Evolutionary conservation across 352 stramenopile species (phyloP).

Genomic region (Globisporangium camurandrum): DNA sequence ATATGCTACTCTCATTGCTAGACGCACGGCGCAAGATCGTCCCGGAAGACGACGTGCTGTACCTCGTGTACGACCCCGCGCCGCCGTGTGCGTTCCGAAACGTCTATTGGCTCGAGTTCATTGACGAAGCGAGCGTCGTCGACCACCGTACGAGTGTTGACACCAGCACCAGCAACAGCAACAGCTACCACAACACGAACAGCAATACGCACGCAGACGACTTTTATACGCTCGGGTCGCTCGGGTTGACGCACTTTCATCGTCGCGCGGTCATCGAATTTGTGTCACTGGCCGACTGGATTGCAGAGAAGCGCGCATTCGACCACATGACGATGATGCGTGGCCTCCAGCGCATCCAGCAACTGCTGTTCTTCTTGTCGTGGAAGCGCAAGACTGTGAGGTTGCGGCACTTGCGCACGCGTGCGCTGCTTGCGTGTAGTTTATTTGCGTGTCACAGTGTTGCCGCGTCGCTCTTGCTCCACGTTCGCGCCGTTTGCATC

Average conservation of each 20-base stretch:
- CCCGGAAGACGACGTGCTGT: constrained; percentile 51
- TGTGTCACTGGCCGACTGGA: constrained; percentile 37
- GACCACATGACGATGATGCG: constrained; percentile 66
- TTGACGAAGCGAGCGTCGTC: constrained; percentile 24
- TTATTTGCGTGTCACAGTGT: constrained; percentile 44
- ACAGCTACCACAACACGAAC: too few species aligned
- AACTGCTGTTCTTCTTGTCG: constrained; percentile 68
- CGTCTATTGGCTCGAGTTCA: constrained; percentile 55
- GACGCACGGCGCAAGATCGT: constrained; percentile 14
- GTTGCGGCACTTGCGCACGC: constrained; percentile 28
- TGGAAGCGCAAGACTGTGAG: constrained; percentile 56
- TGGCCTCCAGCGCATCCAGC: constrained; percentile 50
- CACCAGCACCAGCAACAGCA: too few species aligned
- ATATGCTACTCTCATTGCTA: too few species aligned
- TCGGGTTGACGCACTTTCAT: constrained; percentile 50
- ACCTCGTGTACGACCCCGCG: constrained; percentile 25
- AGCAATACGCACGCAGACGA: constrained; percentile 15
- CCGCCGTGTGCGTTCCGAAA: constrained; percentile 61
- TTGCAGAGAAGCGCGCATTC: constrained; percentile 66
- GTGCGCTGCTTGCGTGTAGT: constrained; percentile 28
- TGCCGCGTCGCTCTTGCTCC: constrained; percentile 24
- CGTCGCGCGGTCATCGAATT: constrained; percentile 37
- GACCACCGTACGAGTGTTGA: too few species aligned
- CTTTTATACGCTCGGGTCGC: constrained; percentile 53
- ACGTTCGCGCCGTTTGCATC: constrained; percentile 19